Evolutionary conservation across 768 basidiomycete species (phyloP), one percentile per base, ranked within the genome.

Genomic region (Tricholoma bakamatsutake): DNA sequence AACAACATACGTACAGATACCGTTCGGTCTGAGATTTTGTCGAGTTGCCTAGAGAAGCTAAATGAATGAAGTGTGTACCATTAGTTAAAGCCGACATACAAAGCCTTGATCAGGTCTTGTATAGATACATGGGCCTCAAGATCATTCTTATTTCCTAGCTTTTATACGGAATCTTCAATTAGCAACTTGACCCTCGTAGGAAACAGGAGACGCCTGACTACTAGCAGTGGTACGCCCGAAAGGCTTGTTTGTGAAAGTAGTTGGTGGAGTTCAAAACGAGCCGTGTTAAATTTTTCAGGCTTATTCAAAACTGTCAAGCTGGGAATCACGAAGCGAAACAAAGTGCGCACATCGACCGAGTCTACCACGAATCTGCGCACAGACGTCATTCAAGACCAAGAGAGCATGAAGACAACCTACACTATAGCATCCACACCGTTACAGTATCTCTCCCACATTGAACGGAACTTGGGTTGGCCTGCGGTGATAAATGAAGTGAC

Each of bases 141-240:
- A 67, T 97, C 94, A 61, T 93, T 96, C 74, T 97, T 97, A 71
- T 97, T 97, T 4, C 93, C 94, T 18, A 97, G 77, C 90, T 91
- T 53, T 17, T 31, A 6, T 13, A 54, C 24, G 28, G 17, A n/a
- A 60, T 42, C 15, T 27, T 28, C 31, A 48, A 27, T 34, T 47
- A n/a, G 43, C 13, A 18, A 46, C 40, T 18, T 43, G 24, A n/a
- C 24, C 31, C 33, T 48, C 5, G 31, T 11, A 34, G 9, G 24
- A 11, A 35, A 57, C 6, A 46, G 49, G 6, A 34, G 18, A 34
- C 27, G 34, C 77, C 88, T 57, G 60, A 93, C 92, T 59, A 95
- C 90, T 9, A 95, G 81, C 40, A 95, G 66, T 4, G 92, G 92
- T 8, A 93, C 89, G 4, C 85, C 86, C 5, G 70, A 66, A 17